Evolutionary conservation across 495 filamentous ascomycete genomes (phyloP), one percentile per base, ranked within the genome.

Genomic region (Antarctomyces pellizariae): DNA sequence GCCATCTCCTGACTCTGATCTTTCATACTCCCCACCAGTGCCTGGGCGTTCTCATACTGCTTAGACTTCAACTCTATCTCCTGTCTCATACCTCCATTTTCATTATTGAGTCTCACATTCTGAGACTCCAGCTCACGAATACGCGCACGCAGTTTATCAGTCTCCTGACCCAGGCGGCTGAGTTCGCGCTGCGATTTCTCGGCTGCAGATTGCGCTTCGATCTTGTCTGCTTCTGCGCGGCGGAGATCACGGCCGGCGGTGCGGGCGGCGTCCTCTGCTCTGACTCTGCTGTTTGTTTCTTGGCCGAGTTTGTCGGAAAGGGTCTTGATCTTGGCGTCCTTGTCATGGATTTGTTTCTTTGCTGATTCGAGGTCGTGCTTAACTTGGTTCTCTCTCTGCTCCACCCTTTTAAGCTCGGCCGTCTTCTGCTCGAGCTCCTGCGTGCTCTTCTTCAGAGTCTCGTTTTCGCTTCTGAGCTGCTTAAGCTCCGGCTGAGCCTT

Each of bases 1-100:
- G 68, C 67, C 37, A 95, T 55, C 48, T 97, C 86, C 2, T 71
- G 56, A 2, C 70, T 71, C 47, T 97, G 80, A 39, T 92, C 79
- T 29, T 80, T 76, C 80, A 92, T 82, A 39, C 75, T 89, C 31
- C 67, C 67, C 48, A 93, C 71, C 23, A 91, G 44, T 33, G 66
- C 73, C 47, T 95, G 80, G 0, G 78, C 78, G 38, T 64, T 84
- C 16, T 64, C 64, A 38, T 84, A 73, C 46, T 92, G 82, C n/a
- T 70, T 71, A 0, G 66, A 66, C 54, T 79, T 90, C 17, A 91
- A 53, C 37, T 79, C 67, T 10, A 75, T 61, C 29, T 95, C 84
- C 25, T 93, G 80, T 17, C 66, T 59, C 22, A 86, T 50, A n/a
- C 57, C 54, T 1, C 51, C 55, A 3, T 68, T 57, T 23, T 89